A percentile compares a stretch with the other conserved stretches of the same genome.
phyloP scores from a whole-genome alignment of 2,329 filamentous ascomycete genomes.

The Orbilia brochopaga region DNA sequence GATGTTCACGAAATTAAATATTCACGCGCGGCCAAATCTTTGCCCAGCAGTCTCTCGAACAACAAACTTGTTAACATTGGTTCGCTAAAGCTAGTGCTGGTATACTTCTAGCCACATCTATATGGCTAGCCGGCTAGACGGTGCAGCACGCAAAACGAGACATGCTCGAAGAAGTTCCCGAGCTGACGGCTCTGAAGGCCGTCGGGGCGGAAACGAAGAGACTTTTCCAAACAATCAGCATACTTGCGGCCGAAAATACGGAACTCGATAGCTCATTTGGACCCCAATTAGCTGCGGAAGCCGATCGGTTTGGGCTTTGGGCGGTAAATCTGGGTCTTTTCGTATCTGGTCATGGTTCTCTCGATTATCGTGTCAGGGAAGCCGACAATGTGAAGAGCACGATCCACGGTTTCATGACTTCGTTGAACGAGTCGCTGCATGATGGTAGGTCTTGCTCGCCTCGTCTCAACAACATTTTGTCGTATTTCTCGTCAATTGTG shows the following conservation, averaged over 20 bases:
- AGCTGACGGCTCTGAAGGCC: neutral
- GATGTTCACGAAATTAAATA: too few species aligned
- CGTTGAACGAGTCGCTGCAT: slow-evolving; percentile 19
- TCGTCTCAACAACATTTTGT: too few species aligned
- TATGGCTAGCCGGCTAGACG: too few species aligned
- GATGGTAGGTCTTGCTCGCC: slow-evolving; percentile 14
- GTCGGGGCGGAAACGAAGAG: slow-evolving; percentile 14
- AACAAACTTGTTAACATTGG: too few species aligned
- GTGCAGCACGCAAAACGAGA: too few species aligned
- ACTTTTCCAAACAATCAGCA: slow-evolving; percentile 17
- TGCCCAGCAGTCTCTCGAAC: too few species aligned
- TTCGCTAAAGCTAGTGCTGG: too few species aligned
- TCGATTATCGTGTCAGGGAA: slow-evolving; percentile 44
- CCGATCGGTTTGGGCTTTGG: slow-evolving; percentile 36
- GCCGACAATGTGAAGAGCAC: slow-evolving; percentile 29
- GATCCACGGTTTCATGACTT: slow-evolving; percentile 11
- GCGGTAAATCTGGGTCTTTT: slow-evolving; percentile 43
- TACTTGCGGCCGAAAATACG: slow-evolving; percentile 5
- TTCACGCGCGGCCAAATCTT: too few species aligned
- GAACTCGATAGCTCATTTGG: slow-evolving; percentile 3
- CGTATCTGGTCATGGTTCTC: slow-evolving; percentile 41
- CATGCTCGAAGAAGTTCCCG: neutral
- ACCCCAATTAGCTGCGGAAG: slow-evolving; percentile 26
- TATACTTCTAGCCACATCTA: too few species aligned
- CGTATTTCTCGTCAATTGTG: too few species aligned